phyloP scores from a whole-genome alignment of 1,284 basidiomycete genomes.

The Phlebopus sp. region DNA sequence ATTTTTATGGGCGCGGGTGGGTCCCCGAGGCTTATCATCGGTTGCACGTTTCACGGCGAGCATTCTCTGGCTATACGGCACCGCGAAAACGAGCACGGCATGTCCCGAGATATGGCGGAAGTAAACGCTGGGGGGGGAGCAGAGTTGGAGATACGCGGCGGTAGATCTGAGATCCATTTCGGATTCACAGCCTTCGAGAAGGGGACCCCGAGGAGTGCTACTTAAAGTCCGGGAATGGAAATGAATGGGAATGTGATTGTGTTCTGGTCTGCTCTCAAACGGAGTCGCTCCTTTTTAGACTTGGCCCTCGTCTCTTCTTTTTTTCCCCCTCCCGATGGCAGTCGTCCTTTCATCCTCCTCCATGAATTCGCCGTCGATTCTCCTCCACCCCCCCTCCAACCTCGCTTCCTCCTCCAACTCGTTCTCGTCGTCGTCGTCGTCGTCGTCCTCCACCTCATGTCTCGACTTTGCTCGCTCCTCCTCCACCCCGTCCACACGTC shows the following conservation, averaged over 20 bases:
- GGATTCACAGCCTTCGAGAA: constrained; percentile 15
- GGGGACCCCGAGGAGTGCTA: constrained; percentile 21
- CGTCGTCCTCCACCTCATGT: constrained; percentile 19
- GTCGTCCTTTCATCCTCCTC: constrained; percentile 9
- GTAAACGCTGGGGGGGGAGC: too few species aligned
- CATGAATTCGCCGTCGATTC: constrained; percentile 1
- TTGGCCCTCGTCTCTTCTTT: not conserved
- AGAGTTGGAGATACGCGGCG: not conserved
- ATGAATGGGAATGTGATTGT: not conserved
- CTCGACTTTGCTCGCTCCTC: constrained; percentile 13
- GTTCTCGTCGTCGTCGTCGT: constrained; percentile 21
- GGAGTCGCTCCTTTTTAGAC: not conserved
- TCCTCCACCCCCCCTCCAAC: constrained; percentile 28
- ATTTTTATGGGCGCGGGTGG: too few species aligned
- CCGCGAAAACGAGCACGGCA: too few species aligned
- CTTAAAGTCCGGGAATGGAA: constrained; percentile 9
- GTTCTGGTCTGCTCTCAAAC: not conserved
- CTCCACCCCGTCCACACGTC: constrained; percentile 31
- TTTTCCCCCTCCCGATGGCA: constrained; percentile 7
- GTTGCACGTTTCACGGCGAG: too few species aligned
- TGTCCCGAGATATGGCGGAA: too few species aligned
- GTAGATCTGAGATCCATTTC: constrained; percentile 19
- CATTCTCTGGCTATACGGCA: too few species aligned
- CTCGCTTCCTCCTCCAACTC: constrained; percentile 33
- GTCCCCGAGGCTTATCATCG: too few species aligned